phyloP scores from a whole-genome alignment of 2,329 filamentous ascomycete genomes.

The Phoma herbarum region DNA sequence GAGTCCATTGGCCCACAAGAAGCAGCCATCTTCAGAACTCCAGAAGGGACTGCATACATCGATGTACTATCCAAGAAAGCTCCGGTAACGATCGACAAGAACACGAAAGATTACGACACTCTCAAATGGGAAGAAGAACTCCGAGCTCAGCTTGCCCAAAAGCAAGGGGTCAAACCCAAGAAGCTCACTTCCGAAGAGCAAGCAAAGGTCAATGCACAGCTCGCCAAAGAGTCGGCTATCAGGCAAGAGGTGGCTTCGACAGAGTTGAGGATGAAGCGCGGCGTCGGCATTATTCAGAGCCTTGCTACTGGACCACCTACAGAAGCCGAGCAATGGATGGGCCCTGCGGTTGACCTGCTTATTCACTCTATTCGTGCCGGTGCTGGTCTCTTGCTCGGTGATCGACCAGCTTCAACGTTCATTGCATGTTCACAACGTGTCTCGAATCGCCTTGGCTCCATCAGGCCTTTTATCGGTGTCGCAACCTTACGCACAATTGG shows the following conservation, averaged over 20 bases:
- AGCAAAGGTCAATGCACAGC: slow-evolving; percentile 87
- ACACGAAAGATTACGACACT: slow-evolving; percentile 92
- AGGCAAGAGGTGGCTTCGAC: slow-evolving; percentile 74
- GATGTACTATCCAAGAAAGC: slow-evolving; percentile 89
- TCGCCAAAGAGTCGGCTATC: slow-evolving; percentile 85
- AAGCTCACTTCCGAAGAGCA: slow-evolving; percentile 91
- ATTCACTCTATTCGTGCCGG: slow-evolving; percentile 80
- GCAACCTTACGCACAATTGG: slow-evolving; percentile 84
- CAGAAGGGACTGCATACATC: slow-evolving; percentile 86
- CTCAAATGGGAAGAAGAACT: slow-evolving; percentile 97
- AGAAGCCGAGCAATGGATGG: slow-evolving; percentile 88
- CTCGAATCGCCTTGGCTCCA: slow-evolving; percentile 75
- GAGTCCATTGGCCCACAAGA: slow-evolving; percentile 82
- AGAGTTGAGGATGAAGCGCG: slow-evolving; percentile 77
- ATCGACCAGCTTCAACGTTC: slow-evolving; percentile 79
- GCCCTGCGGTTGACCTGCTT: slow-evolving; percentile 77
- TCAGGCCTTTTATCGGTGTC: slow-evolving; percentile 85
- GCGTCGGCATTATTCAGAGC: slow-evolving; percentile 83
- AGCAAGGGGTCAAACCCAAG: slow-evolving; percentile 83
- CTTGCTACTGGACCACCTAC: slow-evolving; percentile 89
- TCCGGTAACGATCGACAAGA: slow-evolving; percentile 80
- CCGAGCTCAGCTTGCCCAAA: slow-evolving; percentile 84
- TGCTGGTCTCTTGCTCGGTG: slow-evolving; percentile 81
- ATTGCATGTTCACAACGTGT: slow-evolving; percentile 80
- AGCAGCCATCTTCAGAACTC: slow-evolving; percentile 90